Conservation (phyloP, 805 yeast genomes). For the Torulaspora delbrueckii region DNA sequence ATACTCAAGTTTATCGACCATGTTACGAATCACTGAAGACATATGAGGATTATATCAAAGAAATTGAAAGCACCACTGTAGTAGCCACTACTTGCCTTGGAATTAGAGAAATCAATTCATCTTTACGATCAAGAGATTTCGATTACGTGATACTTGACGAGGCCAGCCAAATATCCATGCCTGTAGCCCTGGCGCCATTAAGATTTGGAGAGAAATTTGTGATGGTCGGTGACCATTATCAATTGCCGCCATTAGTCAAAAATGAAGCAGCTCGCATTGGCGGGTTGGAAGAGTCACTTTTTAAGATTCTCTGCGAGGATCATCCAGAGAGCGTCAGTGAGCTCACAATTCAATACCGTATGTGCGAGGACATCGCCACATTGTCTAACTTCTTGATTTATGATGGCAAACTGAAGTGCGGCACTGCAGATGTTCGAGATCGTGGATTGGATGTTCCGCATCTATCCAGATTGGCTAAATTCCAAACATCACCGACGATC, state of each 20-base stretch:
- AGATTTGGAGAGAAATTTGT: constrained; percentile 72
- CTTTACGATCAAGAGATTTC: constrained; percentile 46
- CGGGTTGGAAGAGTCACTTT: constrained; percentile 64
- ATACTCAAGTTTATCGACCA: constrained; percentile 50
- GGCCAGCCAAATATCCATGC: constrained; percentile 92
- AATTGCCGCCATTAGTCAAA: constrained; percentile 82
- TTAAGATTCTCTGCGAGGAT: constrained; percentile 63
- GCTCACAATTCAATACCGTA: constrained; percentile 79
- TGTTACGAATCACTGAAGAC: constrained; percentile 38
- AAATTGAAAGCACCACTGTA: constrained; percentile 55
- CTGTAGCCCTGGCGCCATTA: constrained; percentile 85
- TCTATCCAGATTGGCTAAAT: constrained; percentile 17
- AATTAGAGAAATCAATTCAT: constrained; percentile 36
- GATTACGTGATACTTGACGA: constrained; percentile 96
- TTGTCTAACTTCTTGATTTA: constrained; percentile 78
- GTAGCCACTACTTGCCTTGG: constrained; percentile 91
- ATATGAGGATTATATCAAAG: constrained; percentile 43
- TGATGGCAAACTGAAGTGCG: constrained; percentile 71
- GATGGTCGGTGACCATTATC: constrained; percentile 95
- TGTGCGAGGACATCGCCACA: constrained; percentile 85
- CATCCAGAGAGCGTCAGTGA: constrained; percentile 75
- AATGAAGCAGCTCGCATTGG: constrained; percentile 58
- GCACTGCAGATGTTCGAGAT: constrained; percentile 55
- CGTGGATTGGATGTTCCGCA: constrained; percentile 51
- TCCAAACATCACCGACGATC: neutral